Base-by-base conservation (phyloP, 306 rosid species). In the Citrullus amarus region DNA sequence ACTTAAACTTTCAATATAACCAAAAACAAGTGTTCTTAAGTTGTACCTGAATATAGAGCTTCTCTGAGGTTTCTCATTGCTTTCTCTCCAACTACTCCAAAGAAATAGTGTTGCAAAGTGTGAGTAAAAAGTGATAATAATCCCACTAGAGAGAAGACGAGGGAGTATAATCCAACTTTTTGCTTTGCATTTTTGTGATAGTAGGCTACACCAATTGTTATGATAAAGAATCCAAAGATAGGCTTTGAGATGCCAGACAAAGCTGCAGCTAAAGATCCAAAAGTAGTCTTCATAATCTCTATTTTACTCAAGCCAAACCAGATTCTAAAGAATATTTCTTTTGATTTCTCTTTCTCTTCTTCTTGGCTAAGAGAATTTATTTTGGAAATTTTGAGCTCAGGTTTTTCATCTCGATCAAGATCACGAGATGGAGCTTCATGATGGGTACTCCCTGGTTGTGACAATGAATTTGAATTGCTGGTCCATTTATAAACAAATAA, bases 161-260 rank as follows among this genome's bases (percentile, higher is more conserved):
- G 82, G 63, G 98, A 88, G 84, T 62, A 93, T 46, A 44, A 10
- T 55, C 87, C 95, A 69, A 93, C 98, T 59, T 86, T 36, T 66
- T 67, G 72, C 83, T 81, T 83, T 82, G 97, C 91, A 82, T 90
- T 76, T 5, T 38, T 34, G 0, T 84, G 0, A 32, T 81, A 88
- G 80, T 93, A 93, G 79, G 93, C 93, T 69, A 88, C 91, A 79
- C 96, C 98, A 48, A 93, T 93, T 76, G 88, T 88, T 75, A 93
- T 91, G 83, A 93, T 93, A 83, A 0, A 93, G 79, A 16, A 93
- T 43, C 98, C 97, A 43, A 93, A 93, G 77, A 90, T 41, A 38
- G 97, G 98, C 86, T 93, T 93, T 71, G 97, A 90, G 82, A 91
- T 87, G 75, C 98, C 92, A 5, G 98, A 91, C 89, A 88, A 86